These are phyloP conservation scores for Colletotrichum simmondsii DNA, from an alignment of 2,329 filamentous ascomycete genomes.

Conservation along the genomic window DNA sequence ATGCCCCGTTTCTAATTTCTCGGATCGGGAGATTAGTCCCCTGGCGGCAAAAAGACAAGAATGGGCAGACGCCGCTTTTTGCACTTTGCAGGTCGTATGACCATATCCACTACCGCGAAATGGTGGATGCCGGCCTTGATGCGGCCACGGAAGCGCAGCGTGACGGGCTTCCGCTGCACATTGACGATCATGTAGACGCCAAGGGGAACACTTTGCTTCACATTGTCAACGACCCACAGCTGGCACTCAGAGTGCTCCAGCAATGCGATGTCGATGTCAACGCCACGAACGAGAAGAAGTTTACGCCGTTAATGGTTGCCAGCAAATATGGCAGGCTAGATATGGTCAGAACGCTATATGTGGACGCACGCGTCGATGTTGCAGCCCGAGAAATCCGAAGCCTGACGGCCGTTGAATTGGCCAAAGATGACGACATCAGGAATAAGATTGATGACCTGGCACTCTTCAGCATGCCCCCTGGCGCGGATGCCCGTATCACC, in stretches of 20 bases:
- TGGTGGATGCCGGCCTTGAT: constrained; percentile 86
- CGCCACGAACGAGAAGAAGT: constrained; percentile 92
- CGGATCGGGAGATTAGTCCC: constrained; percentile 82
- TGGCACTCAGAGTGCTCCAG: constrained; percentile 80
- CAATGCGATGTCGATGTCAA: constrained; percentile 96
- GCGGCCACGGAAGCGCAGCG: constrained; percentile 80
- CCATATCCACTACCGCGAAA: constrained; percentile 84
- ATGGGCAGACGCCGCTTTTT: constrained; percentile 97
- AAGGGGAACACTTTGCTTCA: constrained; percentile 98
- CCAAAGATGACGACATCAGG: constrained; percentile 96
- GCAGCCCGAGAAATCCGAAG: constrained; percentile 86
- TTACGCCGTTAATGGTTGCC: constrained; percentile 96
- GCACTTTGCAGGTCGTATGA: constrained; percentile 96
- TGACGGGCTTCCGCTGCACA: constrained; percentile 82
- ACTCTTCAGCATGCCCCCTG: constrained; percentile 79
- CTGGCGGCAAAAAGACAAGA: constrained; percentile 93
- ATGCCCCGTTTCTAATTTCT: constrained; percentile 83
- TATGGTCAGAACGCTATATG: constrained; percentile 88
- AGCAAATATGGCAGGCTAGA: constrained; percentile 98
- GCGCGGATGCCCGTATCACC: constrained; percentile 83
- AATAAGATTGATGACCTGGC: constrained; percentile 96
- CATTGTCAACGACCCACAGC: constrained; percentile 86
- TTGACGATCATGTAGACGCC: constrained; percentile 91
- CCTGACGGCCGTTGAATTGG: constrained; percentile 92
- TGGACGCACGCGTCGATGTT: constrained; percentile 87